Evolutionary conservation across 1,139 yeast genomes (phyloP), one percentile per base, ranked within the genome.

Genomic region (Candida sojae): DNA sequence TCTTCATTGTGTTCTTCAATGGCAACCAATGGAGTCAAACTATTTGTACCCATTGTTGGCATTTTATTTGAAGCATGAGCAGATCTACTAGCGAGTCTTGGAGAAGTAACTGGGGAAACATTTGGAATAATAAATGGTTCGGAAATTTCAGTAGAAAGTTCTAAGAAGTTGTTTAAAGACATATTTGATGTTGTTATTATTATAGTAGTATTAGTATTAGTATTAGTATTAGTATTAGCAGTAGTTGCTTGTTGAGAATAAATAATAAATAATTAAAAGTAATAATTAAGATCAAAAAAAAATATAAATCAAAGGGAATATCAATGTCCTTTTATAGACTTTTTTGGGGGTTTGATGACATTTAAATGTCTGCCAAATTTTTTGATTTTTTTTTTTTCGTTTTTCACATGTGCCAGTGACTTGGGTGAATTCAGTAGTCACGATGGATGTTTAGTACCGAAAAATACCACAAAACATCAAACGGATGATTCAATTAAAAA

Each of bases 91-190:
- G 48, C 46, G 41, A 69, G 59, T 25, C 56, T 49, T 28, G 78
- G 75, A 6, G 75, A 68, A 2, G 85, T 69, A 6, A 76, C 77
- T 38, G 89, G 89, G 2, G 88, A 83, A 44, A 83, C 75, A 51
- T 80, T 68, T 56, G 86, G 84, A 59, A 84, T 83, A 42, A 84
- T 75, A 60, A 83, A 84, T 55, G 91, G 89, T 62, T 78, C 74
- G 47, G 80, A 73, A 46, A 75, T 65, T 52, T 82, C 84, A 46
- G 82, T 74, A 42, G 86, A 75, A 63, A 85, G 76, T 46, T 75
- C 71, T 62, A 55, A 54, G 39, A 43, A 55, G 50, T 12, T 28
- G 21, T n/a, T 28, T 9, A 9, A 9, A 12, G 41, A 28, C 39
- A 36, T 36, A 4, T 25, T 36, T 33, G 35, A 8, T 23, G 35